Evolutionary conservation across 2,329 filamentous ascomycete species (phyloP).

Genomic region (Didymella glomerata): DNA sequence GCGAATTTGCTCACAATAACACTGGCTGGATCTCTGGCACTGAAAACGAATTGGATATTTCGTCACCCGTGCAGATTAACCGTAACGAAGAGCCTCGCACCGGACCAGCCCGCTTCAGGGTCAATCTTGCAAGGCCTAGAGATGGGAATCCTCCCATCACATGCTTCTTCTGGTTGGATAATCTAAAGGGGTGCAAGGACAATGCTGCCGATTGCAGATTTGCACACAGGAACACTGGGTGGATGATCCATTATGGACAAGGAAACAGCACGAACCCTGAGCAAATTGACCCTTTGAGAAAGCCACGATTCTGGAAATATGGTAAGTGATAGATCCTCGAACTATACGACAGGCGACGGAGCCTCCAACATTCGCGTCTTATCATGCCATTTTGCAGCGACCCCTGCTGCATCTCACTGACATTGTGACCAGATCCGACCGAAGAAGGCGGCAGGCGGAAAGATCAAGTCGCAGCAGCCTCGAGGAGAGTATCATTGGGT

Average conservation of each 20-base stretch:
- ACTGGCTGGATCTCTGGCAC: not conserved
- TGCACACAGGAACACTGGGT: constrained; percentile 15
- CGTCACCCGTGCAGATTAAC: not conserved
- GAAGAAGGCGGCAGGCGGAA: not conserved
- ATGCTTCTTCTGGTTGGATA: constrained; percentile 5
- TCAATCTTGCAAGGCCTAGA: not conserved
- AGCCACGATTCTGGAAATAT: not conserved
- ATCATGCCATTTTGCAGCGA: not conserved
- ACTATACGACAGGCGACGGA: not conserved
- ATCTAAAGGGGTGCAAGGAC: not conserved
- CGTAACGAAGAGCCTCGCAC: not conserved
- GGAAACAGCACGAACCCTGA: not conserved
- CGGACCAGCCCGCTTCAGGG: not conserved
- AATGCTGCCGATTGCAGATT: not conserved
- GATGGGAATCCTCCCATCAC: not conserved
- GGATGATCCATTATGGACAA: not conserved
- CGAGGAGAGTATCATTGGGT: not conserved
- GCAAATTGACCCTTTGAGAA: not conserved
- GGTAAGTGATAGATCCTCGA: not conserved
- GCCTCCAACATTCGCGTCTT: not conserved
- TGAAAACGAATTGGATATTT: not conserved
- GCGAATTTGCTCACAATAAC: not conserved
- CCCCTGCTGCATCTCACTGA: not conserved
- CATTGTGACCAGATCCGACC: not conserved
- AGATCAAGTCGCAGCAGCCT: not conserved